Conservation (phyloP, 768 basidiomycete genomes). For the Agrocybe chaxingu region DNA sequence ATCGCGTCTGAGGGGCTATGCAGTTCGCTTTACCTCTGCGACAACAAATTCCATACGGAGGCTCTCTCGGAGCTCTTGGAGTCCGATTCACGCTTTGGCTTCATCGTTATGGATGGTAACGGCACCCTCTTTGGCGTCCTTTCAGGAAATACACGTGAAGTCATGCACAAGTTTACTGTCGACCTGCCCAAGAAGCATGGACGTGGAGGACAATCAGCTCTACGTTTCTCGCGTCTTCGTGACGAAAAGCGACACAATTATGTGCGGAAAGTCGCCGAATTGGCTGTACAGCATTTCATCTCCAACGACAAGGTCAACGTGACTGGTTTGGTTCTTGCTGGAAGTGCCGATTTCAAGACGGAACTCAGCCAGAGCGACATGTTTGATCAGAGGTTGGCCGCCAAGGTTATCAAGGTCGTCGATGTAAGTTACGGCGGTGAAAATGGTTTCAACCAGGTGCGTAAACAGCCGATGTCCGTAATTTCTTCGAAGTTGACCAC, state of each 20-base stretch:
- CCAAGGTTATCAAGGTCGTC: constrained; percentile 96
- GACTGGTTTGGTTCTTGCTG: constrained; percentile 91
- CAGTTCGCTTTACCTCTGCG: constrained; percentile 96
- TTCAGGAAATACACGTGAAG: constrained; percentile 94
- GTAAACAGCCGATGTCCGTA: constrained; percentile 8
- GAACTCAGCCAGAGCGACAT: constrained; percentile 95
- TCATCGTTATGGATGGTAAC: constrained; percentile 99
- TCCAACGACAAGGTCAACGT: constrained; percentile 98
- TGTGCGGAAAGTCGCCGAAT: constrained; percentile 97
- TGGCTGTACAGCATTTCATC: constrained; percentile 97
- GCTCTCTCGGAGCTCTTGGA: constrained; percentile 95
- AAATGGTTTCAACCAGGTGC: constrained; percentile 98
- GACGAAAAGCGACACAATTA: constrained; percentile 99
- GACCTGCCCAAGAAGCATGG: constrained; percentile 99
- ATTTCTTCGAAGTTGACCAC: neutral
- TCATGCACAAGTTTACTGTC: constrained; percentile 98
- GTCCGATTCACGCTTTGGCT: constrained; percentile 96
- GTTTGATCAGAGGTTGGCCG: constrained; percentile 84
- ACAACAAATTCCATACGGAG: constrained; percentile 99
- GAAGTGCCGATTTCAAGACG: constrained; percentile 98
- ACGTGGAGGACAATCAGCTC: constrained; percentile 98
- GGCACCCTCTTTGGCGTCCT: constrained; percentile 95
- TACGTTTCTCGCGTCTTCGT: constrained; percentile 98
- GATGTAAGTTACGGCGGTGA: constrained; percentile 99
- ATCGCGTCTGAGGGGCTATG: neutral